Evolutionary conservation across 345 rosid species (phyloP).

Genomic region (Gossypium stocksii): DNA sequence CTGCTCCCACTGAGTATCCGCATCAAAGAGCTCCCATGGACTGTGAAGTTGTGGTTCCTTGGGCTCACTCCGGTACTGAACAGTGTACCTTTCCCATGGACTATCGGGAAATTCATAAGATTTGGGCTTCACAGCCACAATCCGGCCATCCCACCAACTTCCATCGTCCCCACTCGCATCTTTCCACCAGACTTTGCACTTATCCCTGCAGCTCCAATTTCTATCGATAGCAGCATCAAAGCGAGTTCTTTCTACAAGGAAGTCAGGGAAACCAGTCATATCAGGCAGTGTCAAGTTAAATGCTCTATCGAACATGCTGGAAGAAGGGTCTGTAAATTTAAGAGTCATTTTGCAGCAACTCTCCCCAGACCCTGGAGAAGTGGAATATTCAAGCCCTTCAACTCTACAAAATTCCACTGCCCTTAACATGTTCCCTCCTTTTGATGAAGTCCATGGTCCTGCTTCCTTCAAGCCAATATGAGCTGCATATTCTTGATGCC

Average conservation of each 20-base stretch:
- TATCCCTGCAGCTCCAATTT: slow-evolving; percentile 88
- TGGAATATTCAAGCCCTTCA: slow-evolving; percentile 76
- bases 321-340: slow-evolving; percentile 62
- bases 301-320: slow-evolving; percentile 43
- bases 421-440: slow-evolving; percentile 54
- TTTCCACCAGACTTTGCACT: slow-evolving; percentile 97
- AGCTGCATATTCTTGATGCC: slow-evolving; percentile 74
- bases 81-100: slow-evolving; percentile 90
- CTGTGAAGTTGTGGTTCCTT: slow-evolving; percentile 74
- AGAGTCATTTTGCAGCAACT: slow-evolving; percentile 96
- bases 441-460: slow-evolving; percentile 66
- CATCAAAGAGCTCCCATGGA: slow-evolving; percentile 98
- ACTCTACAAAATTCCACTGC: slow-evolving; percentile 85
- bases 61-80: slow-evolving; percentile 79
- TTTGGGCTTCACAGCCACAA: slow-evolving; percentile 64
- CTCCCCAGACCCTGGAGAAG: slow-evolving; percentile 93
- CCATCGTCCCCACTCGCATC: slow-evolving; percentile 81
- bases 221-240: slow-evolving; percentile 71
- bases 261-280: slow-evolving; percentile 82
- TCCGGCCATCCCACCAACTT: slow-evolving; percentile 94
- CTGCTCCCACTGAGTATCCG: slow-evolving; percentile 61
- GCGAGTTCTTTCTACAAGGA: slow-evolving; percentile 91
- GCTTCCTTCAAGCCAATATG: slow-evolving; percentile 43
- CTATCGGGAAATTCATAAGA: slow-evolving; percentile 74
- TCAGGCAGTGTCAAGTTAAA: slow-evolving; percentile 82